phyloP scores from a whole-genome alignment of 139 green algal species.

The Chlorella sp. region DNA sequence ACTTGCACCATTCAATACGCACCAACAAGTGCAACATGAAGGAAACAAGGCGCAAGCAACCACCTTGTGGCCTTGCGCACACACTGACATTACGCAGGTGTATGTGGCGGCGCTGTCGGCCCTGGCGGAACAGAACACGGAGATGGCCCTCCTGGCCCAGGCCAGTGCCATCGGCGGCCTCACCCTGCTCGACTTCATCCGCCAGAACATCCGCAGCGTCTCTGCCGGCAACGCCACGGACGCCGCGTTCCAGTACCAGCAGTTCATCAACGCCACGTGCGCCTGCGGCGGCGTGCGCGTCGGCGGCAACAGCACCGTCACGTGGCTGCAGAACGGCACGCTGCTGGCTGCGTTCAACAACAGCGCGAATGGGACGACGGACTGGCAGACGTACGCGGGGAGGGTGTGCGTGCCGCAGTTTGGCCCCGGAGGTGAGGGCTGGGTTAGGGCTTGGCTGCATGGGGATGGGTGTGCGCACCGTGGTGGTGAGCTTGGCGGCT shows the following conservation, averaged over 20 bases:
- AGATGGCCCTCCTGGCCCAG: constrained; percentile 35
- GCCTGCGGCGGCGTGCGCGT: background rate
- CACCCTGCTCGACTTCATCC: background rate
- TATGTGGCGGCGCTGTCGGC: constrained; percentile 43
- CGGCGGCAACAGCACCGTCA: constrained; percentile 1
- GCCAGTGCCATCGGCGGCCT: constrained; percentile 4
- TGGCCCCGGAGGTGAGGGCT: background rate
- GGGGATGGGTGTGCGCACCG: too few relatives aligned
- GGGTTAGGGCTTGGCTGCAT: too few relatives aligned
- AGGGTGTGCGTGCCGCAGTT: background rate
- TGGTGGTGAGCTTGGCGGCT: too few relatives aligned
- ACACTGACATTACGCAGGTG: too few relatives aligned
- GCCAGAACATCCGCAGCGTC: background rate
- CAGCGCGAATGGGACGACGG: background rate
- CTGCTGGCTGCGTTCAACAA: constrained; percentile 10
- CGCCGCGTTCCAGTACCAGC: constrained; percentile 2
- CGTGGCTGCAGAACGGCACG: background rate
- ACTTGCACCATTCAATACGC: too few relatives aligned
- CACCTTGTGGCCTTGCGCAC: too few relatives aligned
- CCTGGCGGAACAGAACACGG: constrained; percentile 44
- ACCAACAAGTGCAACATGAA: too few relatives aligned
- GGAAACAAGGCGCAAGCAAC: too few relatives aligned
- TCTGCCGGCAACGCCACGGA: background rate
- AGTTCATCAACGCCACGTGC: background rate
- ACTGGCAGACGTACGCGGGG: background rate